phyloP scores from a whole-genome alignment of 495 filamentous ascomycete genomes.

The Penicillium dipodomyicola region DNA sequence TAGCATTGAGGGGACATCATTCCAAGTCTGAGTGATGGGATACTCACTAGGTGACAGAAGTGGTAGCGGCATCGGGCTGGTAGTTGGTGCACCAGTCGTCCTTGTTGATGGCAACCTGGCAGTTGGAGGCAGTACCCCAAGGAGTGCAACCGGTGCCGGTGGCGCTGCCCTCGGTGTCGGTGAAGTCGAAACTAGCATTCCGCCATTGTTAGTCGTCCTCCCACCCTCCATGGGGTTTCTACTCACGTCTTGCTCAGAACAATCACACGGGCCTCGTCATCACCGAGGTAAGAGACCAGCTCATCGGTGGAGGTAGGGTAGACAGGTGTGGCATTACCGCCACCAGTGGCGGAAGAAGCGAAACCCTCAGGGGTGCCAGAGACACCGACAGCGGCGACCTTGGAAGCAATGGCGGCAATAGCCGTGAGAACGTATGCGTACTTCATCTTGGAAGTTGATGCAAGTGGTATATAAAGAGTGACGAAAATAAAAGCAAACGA shows the following conservation, averaged over 20 bases:
- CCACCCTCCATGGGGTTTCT: neutral
- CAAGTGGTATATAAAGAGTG: neutral
- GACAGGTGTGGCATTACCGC: slow-evolving; percentile 38
- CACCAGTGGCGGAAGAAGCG: slow-evolving; percentile 43
- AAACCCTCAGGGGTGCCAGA: slow-evolving; percentile 40
- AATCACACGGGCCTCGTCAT: slow-evolving; percentile 37
- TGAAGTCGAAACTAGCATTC: slow-evolving; percentile 38
- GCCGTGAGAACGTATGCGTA: slow-evolving; percentile 6
- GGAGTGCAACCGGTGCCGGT: slow-evolving; percentile 44
- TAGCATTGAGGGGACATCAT: neutral
- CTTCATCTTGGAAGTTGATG: slow-evolving; percentile 1
- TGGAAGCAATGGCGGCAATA: slow-evolving; percentile 6
- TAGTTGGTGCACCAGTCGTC: slow-evolving; percentile 49
- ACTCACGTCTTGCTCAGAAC: slow-evolving; percentile 34
- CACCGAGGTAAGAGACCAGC: slow-evolving; percentile 45
- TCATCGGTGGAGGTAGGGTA: slow-evolving; percentile 37
- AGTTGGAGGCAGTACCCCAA: slow-evolving; percentile 42
- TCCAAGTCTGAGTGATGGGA: neutral
- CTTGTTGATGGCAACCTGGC: slow-evolving; percentile 54
- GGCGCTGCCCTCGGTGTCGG: slow-evolving; percentile 39
- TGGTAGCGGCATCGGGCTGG: slow-evolving; percentile 32
- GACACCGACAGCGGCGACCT: slow-evolving; percentile 18
- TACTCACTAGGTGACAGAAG: slow-evolving; percentile 39
- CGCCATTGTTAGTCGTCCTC: neutral
- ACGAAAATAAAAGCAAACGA: neutral